Base-by-base conservation (phyloP, 352 stramenopile genomes). In the Globisporangium heterothallicum region DNA sequence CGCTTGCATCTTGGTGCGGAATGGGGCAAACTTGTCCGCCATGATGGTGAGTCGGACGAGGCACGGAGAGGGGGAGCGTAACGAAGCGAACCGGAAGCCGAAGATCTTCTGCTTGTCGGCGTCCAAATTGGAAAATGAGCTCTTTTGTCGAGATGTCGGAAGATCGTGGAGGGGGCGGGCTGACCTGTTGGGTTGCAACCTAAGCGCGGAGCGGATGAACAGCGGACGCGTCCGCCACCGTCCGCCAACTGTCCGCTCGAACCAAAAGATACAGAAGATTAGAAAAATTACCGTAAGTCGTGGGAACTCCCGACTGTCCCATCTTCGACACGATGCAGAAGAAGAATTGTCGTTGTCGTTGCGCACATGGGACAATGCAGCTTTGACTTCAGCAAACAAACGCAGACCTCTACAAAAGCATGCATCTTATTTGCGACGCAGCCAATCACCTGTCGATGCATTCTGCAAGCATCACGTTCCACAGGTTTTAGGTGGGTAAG, bases 1-100 rank as follows among this genome's bases (percentile, higher is more conserved):
- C 29, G 80, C 80, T 65, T 95, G 74, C 96, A 99, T 99, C 84
- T 99, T 99, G 63, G 82, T 68, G 78, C 97, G 79, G 70, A 87
- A 95, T 16, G 71, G 76, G 51, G 77, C 72, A 58, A 91, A 96
- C 45, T 70, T 53, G 26, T 48, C 29, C 7, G 70, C 51, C 78
- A 88, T 88, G 43, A 21, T 30, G 22, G 26, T 12, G 19, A 48
- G 27, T 19, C 27, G 51, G 42, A 32, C 46, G 48, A 44, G 29
- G 43, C 40, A 59, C 55, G 64, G 34, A 19, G 16, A 21, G 21
- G 1, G 29, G 42, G 13, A 30, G 35, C 16, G 29, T 27, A 22
- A 24, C 36, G 40, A 43, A 6, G 54, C 54, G 47, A 49, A 30
- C 32, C 42, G 34, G 36, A 53, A 53, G 53, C 47, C 27, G 42